These are phyloP conservation scores for Amanita rubescens DNA, from an alignment of 768 basidiomycete species.

Conservation along the genomic window DNA sequence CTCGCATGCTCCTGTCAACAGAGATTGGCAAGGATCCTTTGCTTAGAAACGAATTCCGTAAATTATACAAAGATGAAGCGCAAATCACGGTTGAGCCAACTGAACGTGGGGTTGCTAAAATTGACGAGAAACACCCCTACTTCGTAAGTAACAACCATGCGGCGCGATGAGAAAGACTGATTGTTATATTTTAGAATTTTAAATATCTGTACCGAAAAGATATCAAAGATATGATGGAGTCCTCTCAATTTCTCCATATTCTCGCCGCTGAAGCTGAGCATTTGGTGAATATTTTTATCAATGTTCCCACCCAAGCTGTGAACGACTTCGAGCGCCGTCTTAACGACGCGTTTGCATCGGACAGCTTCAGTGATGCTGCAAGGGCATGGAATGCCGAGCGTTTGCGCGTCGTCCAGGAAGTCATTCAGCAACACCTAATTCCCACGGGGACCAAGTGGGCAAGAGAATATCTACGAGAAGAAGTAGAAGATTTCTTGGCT, in stretches of 20 bases:
- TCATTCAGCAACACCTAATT: slow-evolving; percentile 73
- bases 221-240: slow-evolving; percentile 57
- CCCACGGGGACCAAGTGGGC: slow-evolving; percentile 85
- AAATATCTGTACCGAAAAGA: slow-evolving; percentile 87
- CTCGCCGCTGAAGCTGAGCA: slow-evolving; percentile 86
- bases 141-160: slow-evolving; percentile 40
- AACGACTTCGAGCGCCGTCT: slow-evolving; percentile 67
- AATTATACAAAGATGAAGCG: slow-evolving; percentile 67
- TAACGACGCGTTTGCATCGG: slow-evolving; percentile 76
- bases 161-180: background rate
- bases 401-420: slow-evolving; percentile 67
- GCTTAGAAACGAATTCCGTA: slow-evolving; percentile 70
- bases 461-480: slow-evolving; percentile 81
- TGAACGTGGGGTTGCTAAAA: slow-evolving; percentile 74
- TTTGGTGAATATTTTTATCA: slow-evolving; percentile 70
- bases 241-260: slow-evolving; percentile 84
- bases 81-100: slow-evolving; percentile 79
- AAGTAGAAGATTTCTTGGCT: slow-evolving; percentile 82
- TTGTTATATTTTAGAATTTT: slow-evolving; percentile 58
- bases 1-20: slow-evolving; percentile 78
- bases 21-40: slow-evolving; percentile 93
- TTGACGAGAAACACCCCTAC: slow-evolving; percentile 66
- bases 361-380: slow-evolving; percentile 77
- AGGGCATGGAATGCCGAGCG: slow-evolving; percentile 90
- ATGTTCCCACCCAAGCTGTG: slow-evolving; percentile 53